These are phyloP conservation scores for Leccinum olivaceopallidum DNA, from an alignment of 768 basidiomycete genomes.

Conservation along the genomic window DNA sequence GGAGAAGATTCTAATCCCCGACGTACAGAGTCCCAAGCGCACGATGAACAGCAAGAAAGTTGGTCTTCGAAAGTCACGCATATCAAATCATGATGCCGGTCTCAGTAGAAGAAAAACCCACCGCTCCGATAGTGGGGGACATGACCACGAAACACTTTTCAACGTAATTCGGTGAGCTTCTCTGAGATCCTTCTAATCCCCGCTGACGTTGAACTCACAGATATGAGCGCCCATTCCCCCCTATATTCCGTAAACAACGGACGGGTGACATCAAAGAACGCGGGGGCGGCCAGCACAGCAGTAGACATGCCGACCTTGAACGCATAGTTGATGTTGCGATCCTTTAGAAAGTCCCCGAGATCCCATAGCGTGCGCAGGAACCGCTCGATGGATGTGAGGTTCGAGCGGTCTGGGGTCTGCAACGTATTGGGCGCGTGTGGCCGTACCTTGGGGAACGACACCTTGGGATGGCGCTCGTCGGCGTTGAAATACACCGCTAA, in stretches of 20 bases:
- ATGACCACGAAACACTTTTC: constrained; percentile 85
- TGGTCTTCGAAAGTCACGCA: constrained; percentile 56
- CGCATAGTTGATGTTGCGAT: constrained; percentile 83
- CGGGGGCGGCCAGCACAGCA: constrained; percentile 81
- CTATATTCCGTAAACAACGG: constrained; percentile 77
- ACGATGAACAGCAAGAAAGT: constrained; percentile 81
- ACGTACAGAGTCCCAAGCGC: constrained; percentile 81
- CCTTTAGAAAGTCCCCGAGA: constrained; percentile 59
- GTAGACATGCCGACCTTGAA: constrained; percentile 86
- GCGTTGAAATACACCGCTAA: constrained; percentile 57
- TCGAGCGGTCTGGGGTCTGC: constrained; percentile 67
- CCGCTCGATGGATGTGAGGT: constrained; percentile 60
- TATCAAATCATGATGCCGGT: constrained; percentile 7
- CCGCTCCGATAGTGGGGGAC: constrained; percentile 85
- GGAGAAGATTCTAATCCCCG: not conserved
- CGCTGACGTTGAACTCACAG: constrained; percentile 47
- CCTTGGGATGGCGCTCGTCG: constrained; percentile 46
- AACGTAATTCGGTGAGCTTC: constrained; percentile 8
- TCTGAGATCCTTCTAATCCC: constrained; percentile 9
- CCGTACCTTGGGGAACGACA: constrained; percentile 77
- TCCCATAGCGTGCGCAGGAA: constrained; percentile 74
- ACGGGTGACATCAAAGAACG: constrained; percentile 80
- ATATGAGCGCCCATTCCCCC: constrained; percentile 96
- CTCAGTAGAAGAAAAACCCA: constrained; percentile 35
- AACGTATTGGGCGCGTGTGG: constrained; percentile 87